Conservation (phyloP, 2,329 filamentous ascomycete genomes). For the Lomentospora prolificans region DNA sequence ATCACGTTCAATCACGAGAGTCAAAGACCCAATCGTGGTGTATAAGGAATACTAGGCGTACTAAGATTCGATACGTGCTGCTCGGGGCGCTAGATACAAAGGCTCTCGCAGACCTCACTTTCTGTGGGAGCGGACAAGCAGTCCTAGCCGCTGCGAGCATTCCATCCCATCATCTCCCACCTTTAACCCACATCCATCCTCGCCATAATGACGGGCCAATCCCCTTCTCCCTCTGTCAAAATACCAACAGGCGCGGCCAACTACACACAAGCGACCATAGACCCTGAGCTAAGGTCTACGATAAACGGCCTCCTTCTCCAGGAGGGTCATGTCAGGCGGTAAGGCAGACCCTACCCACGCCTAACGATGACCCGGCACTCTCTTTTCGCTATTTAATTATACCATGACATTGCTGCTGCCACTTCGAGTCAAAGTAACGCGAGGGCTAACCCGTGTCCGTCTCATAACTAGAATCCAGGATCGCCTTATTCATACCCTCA, state of each 20-base stretch:
- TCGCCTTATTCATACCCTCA: conserved; percentile 49
- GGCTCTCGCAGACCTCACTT: neutral
- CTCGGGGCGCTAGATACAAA: neutral
- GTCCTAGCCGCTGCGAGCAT: neutral
- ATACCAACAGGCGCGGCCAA: conserved; percentile 49
- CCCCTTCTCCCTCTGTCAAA: conserved; percentile 47
- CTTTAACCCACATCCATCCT: neutral
- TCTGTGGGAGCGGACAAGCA: neutral
- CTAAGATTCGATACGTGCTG: neutral
- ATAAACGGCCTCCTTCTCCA: conserved; percentile 49
- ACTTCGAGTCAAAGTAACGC: neutral
- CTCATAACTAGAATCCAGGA: conserved; percentile 47
- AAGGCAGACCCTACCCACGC: conserved; percentile 15
- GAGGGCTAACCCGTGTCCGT: neutral
- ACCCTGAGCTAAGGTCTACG: conserved; percentile 51
- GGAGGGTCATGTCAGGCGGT: conserved; percentile 52
- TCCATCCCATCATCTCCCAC: neutral
- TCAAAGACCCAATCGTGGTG: no score
- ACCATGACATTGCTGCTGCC: neutral
- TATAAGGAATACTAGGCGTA: no score
- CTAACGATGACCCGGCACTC: neutral
- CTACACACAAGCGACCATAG: conserved; percentile 51
- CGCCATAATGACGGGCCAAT: conserved; percentile 11
- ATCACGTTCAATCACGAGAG: no score
- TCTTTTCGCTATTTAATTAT: neutral